These are phyloP conservation scores for Barnettozyma vustinii DNA, from an alignment of 805 yeast genomes.

Conservation along the genomic window DNA sequence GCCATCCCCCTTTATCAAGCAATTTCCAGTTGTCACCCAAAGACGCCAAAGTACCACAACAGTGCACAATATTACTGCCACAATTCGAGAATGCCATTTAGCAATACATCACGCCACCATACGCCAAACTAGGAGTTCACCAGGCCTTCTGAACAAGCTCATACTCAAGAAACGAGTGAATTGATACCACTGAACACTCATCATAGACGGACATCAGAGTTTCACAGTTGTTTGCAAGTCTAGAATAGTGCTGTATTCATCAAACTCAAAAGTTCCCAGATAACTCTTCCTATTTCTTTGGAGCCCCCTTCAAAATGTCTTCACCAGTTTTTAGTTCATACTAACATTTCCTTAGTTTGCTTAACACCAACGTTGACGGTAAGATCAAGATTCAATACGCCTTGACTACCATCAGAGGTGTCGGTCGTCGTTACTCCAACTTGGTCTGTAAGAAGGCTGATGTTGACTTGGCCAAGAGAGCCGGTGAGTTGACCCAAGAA, in stretches of 20 bases:
- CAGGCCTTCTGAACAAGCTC: too few species aligned
- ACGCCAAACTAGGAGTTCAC: too few species aligned
- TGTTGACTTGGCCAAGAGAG: conserved; percentile 96
- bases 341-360: conserved; percentile 64
- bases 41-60: not conserved
- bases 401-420: conserved; percentile 99
- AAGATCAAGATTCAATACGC: conserved; percentile 99
- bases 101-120: not conserved
- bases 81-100: not conserved
- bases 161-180: too few species aligned
- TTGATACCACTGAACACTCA: too few species aligned
- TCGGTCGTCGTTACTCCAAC: conserved; percentile 99
- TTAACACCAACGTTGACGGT: conserved; percentile 99
- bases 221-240: not conserved
- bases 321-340: conserved; percentile 12
- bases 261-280: not conserved
- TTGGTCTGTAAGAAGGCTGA: conserved; percentile 99
- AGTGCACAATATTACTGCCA: not conserved
- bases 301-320: not conserved
- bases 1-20: not conserved
- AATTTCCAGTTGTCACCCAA: not conserved
- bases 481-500: conserved; percentile 99
- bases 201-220: not conserved
- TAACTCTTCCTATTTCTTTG: not conserved
- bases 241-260: too few species aligned